Base-by-base conservation (phyloP, 495 filamentous ascomycete genomes). In the Penicillium lagena region DNA sequence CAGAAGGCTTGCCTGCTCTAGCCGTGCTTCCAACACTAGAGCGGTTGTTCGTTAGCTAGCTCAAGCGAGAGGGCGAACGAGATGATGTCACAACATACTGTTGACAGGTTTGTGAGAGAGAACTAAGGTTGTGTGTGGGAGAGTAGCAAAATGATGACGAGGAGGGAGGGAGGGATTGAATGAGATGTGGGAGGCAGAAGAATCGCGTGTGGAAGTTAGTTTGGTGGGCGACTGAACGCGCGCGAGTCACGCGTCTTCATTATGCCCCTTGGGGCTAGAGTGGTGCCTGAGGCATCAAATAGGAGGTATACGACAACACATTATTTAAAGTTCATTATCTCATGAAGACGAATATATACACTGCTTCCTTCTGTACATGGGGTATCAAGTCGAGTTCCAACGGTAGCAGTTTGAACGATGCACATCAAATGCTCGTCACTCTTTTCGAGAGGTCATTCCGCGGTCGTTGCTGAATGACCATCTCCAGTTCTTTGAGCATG, bases 11-110 rank as follows among this genome's bases (percentile, higher is more conserved):
- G 93, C 93, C 77, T 96, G 89, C 64, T 95, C 89, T 64, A 98
- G 74, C 55, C 91, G 83, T 76, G 93, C 93, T 79, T 98, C 93
- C 70, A 98, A 80, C 93, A 98, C 85, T 88, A 58, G 42, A 28
- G 22, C 0, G 22, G 22, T 22, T 6, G 22, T 22, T 22, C 22
- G 22, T 22, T 22, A 22, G 22, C 22, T 22, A 22, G 22, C 22
- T 22, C 22, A 4, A 22, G 3, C 2, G 22, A 22, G 22, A n/a
- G 22, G 22, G 22, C 22, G 4, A 4, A 22, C 22, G 22, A 22
- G 22, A 22, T 22, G 22, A 22, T 22, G 22, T 22, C 3, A 22
- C 4, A 3, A 62, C 67, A 61, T 41, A 71, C 68, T 71, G 40
- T 60, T 69, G 66, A 54, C 46, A 55, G 37, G 51, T 45, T 22